A percentile compares a stretch with the other conserved stretches of the same genome.
These are phyloP conservation scores for Naganishia onofrii DNA, from an alignment of 768 basidiomycete genomes.

Conservation along the genomic window DNA sequence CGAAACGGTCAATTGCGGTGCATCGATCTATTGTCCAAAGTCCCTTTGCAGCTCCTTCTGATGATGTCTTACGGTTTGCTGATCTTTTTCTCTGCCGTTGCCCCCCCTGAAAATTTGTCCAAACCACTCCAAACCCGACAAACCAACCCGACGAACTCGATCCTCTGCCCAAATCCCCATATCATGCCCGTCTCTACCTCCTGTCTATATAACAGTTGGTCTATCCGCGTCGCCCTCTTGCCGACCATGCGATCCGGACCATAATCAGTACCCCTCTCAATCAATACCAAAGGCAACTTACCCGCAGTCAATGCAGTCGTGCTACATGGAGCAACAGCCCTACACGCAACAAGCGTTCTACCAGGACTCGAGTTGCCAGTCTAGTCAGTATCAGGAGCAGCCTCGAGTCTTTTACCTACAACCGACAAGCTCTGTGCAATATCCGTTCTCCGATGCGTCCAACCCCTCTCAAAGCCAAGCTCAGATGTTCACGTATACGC, in stretches of 20 bases:
- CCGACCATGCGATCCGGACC: background rate
- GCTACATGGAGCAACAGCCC: background rate
- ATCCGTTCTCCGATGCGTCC: background rate
- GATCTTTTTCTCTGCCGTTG: background rate
- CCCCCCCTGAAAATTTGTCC: background rate
- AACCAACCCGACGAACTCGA: background rate
- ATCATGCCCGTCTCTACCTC: background rate
- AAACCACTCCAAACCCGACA: background rate
- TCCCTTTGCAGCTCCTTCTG: background rate
- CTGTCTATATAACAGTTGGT: constrained; percentile 6
- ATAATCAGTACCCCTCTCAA: background rate
- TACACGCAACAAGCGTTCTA: constrained; percentile 8
- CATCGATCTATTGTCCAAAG: background rate
- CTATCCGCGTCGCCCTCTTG: background rate
- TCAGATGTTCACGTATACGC: background rate
- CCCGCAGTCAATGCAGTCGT: background rate
- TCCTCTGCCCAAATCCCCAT: background rate
- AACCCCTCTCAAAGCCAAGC: background rate
- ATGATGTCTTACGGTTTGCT: no score
- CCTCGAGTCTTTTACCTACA: constrained; percentile 12
- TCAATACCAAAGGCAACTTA: background rate
- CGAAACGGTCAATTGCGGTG: no score
- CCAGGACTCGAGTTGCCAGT: constrained; percentile 3
- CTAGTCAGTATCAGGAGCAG: constrained; percentile 9
- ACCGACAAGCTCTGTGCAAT: background rate